Evolutionary conservation across 306 rosid genomes (phyloP).

Genomic region (Delonix regia): DNA sequence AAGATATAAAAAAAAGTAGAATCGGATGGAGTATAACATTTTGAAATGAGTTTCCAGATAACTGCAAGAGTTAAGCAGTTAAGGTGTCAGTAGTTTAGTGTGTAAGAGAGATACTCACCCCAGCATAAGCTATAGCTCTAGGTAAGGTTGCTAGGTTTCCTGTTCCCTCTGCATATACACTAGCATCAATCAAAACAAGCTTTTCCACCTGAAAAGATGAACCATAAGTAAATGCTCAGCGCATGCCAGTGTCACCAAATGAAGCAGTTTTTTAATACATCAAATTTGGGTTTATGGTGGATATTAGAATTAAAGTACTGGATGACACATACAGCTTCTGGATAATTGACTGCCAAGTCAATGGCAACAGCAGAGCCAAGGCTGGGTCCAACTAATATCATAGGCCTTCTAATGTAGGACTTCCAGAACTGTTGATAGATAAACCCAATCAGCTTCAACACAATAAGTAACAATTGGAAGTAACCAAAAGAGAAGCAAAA

Average conservation of each 20-base stretch:
- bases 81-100: slow-evolving; percentile 19
- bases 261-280: neutral
- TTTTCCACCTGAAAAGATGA: slow-evolving; percentile 79
- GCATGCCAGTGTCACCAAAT: slow-evolving; percentile 28
- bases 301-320: slow-evolving; percentile 36
- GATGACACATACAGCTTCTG: slow-evolving; percentile 78
- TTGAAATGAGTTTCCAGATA: slow-evolving; percentile 8
- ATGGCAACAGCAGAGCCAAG: slow-evolving; percentile 98
- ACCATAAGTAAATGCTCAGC: slow-evolving; percentile 39
- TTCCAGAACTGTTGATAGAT: slow-evolving; percentile 81
- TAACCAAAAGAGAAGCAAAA: slow-evolving; percentile 12
- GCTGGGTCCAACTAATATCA: slow-evolving; percentile 95
- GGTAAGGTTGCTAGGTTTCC: slow-evolving; percentile 76
- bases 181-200: slow-evolving; percentile 88
- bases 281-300: neutral
- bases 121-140: slow-evolving; percentile 70
- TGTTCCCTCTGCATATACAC: slow-evolving; percentile 87
- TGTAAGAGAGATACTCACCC: slow-evolving; percentile 57
- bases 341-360: slow-evolving; percentile 83
- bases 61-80: neutral
- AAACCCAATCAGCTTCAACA: slow-evolving; percentile 31
- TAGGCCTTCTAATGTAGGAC: slow-evolving; percentile 72
- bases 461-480: slow-evolving; percentile 25
- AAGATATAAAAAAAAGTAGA: neutral
- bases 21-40: neutral